phyloP scores from a whole-genome alignment of 2,329 filamentous ascomycete species.

The Ophiostoma populinum region DNA sequence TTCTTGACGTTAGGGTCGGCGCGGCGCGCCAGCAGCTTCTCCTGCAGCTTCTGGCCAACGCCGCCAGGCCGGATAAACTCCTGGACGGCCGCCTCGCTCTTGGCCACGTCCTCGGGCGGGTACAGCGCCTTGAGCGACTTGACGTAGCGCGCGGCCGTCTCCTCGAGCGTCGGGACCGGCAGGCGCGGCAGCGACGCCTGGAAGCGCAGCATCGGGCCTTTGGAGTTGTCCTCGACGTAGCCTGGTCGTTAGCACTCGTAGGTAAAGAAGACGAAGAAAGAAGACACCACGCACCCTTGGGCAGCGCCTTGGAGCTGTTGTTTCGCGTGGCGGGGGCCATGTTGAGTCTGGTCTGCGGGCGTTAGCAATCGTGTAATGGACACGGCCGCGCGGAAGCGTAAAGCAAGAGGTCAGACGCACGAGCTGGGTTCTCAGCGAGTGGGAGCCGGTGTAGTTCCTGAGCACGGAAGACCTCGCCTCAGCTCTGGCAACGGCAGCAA shows the following conservation, averaged over 20 bases:
- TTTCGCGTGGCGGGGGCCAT: constrained; percentile 39
- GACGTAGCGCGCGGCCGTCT: constrained; percentile 65
- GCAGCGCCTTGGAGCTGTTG: constrained; percentile 29
- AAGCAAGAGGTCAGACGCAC: constrained; percentile 3
- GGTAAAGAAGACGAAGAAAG: not conserved
- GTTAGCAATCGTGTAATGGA: not conserved
- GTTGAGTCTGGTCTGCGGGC: constrained; percentile 13
- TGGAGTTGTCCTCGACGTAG: constrained; percentile 64
- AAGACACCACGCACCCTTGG: constrained; percentile 8
- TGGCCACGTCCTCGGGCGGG: constrained; percentile 47
- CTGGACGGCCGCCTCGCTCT: constrained; percentile 66
- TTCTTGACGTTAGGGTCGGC: constrained; percentile 73
- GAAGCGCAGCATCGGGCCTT: constrained; percentile 67
- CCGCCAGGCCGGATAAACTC: constrained; percentile 83
- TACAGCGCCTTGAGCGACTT: constrained; percentile 65
- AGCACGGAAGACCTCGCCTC: constrained; percentile 20
- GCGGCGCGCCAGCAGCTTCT: constrained; percentile 63
- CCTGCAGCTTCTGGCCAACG: constrained; percentile 66
- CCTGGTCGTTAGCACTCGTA: constrained; percentile 32
- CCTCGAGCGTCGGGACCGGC: constrained; percentile 66
- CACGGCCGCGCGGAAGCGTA: not conserved
- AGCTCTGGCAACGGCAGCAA: constrained; percentile 19
- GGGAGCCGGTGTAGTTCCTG: constrained; percentile 12
- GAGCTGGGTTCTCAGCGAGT: constrained; percentile 10
- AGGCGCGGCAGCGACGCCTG: constrained; percentile 70